These are phyloP conservation scores for Oidiodendron maius DNA, from an alignment of 495 filamentous ascomycete genomes.

Conservation along the genomic window DNA sequence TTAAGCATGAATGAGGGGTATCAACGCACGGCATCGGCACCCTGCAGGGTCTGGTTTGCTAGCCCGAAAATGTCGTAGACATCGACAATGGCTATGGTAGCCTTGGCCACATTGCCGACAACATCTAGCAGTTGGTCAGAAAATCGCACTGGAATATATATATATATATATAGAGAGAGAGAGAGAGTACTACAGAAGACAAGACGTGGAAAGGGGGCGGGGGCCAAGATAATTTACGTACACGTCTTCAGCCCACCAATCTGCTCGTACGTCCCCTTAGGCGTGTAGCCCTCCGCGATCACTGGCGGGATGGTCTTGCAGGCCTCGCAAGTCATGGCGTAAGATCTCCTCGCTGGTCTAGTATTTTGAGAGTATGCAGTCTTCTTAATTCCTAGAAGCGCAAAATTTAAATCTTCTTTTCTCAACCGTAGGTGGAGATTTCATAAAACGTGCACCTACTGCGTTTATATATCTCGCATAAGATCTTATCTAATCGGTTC, in stretches of 20 bases:
- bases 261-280: conserved; percentile 31
- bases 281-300: conserved; percentile 34
- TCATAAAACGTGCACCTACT: no score
- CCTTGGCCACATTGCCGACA: not conserved
- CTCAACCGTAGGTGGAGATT: no score
- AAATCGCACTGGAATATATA: not conserved
- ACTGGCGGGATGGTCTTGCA: conserved; percentile 47
- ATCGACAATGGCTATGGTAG: conserved; percentile 36
- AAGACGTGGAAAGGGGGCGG: no score
- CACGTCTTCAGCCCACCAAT: conserved; percentile 42
- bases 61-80: conserved; percentile 52
- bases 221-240: no score
- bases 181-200: not conserved
- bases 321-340: conserved; percentile 29
- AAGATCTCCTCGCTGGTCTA: no score
- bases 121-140: not conserved
- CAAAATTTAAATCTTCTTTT: no score
- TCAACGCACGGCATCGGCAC: no score
- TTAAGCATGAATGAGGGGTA: no score
- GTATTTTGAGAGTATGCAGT: no score
- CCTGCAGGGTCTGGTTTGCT: conserved; percentile 41
- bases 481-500: no score
- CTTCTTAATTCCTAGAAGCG: no score
- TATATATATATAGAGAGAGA: not conserved
- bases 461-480: no score